These are phyloP conservation scores for Alnus rubra DNA, from an alignment of 306 rosid species.

Conservation along the genomic window DNA sequence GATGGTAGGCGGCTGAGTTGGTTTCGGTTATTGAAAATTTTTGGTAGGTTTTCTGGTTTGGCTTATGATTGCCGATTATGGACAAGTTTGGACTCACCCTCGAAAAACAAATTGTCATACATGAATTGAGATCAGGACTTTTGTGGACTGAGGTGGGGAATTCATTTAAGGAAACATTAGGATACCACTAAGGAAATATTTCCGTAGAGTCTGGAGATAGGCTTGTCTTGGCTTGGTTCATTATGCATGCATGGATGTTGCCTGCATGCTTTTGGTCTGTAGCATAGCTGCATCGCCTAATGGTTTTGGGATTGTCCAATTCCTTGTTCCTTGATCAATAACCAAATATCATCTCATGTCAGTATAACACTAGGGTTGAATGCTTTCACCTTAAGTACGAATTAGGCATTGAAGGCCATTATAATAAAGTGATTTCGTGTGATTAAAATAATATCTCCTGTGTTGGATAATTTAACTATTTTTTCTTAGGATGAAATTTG, in stretches of 20 bases:
- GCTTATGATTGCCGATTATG: background rate
- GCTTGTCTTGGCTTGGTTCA: background rate
- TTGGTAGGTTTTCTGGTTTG: background rate
- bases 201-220: conserved; percentile 6
- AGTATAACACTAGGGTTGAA: no score
- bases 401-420: no score
- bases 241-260: background rate
- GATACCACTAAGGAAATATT: background rate
- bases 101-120: background rate
- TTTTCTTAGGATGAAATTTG: no score
- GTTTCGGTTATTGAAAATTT: background rate
- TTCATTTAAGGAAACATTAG: background rate
- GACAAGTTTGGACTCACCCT: background rate
- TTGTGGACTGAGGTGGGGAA: conserved; percentile 10
- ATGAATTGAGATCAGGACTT: background rate
- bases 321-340: no score
- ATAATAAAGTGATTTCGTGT: background rate
- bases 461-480: background rate
- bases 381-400: no score
- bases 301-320: no score
- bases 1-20: conserved; percentile 7
- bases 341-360: no score
- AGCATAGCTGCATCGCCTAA: background rate
- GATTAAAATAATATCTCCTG: background rate
- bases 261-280: conserved; percentile 5